These are phyloP conservation scores for Ceratocystis albifundus DNA, from an alignment of 2,329 filamentous ascomycete genomes.

Conservation along the genomic window DNA sequence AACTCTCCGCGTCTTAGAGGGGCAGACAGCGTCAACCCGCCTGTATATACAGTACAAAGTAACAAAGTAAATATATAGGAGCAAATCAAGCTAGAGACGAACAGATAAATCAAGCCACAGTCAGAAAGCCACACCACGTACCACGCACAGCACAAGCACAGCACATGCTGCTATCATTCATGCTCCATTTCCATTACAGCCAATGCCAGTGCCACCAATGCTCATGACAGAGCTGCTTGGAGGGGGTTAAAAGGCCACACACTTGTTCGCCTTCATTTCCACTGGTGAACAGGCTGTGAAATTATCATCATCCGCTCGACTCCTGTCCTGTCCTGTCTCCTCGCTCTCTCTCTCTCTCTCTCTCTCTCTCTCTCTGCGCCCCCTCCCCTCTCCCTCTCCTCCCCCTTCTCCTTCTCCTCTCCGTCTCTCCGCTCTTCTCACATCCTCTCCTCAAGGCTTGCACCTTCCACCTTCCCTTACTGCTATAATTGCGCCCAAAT, in stretches of 20 bases:
- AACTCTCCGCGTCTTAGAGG: neutral
- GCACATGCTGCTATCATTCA: too few species aligned
- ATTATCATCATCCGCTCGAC: conserved; percentile 8
- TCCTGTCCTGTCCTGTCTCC: neutral
- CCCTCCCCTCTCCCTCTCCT: neutral
- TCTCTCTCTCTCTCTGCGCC: neutral
- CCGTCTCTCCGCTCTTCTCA: neutral
- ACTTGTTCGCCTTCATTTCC: neutral
- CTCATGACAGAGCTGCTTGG: neutral
- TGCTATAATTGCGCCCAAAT: neutral
- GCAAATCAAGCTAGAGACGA: too few species aligned
- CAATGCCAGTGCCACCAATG: too few species aligned
- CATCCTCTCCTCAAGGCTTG: neutral
- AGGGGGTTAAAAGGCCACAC: neutral
- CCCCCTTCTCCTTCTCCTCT: neutral
- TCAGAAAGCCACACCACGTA: too few species aligned
- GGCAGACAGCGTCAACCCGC: neutral
- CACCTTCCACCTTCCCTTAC: neutral
- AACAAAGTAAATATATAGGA: too few species aligned
- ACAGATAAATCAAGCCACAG: too few species aligned
- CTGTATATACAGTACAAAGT: too few species aligned
- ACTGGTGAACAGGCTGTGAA: neutral
- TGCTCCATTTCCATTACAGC: too few species aligned
- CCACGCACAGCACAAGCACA: too few species aligned
- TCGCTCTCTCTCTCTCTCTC: neutral